Base-by-base conservation (phyloP, 1,284 basidiomycete genomes). In the Trichosporon sp. region DNA sequence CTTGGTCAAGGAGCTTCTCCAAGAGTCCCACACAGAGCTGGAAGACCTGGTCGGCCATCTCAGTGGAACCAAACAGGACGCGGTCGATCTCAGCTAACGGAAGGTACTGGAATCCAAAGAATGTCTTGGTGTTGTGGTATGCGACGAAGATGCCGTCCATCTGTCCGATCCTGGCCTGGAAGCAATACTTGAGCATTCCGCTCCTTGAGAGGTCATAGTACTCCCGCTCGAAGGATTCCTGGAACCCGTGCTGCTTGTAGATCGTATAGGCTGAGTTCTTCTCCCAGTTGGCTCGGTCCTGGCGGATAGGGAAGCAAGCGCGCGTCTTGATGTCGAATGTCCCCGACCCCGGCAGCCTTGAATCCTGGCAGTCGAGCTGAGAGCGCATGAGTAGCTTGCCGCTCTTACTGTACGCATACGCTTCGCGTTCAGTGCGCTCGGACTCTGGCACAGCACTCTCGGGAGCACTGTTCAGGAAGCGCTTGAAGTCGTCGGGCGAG, bases 141-240 rank as follows among this genome's bases (percentile, higher is more conserved):
- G 94, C 91, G 31, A 97, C 87, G 71, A 99, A 87, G 27, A 96
- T 89, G 14, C 95, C 95, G 74, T 98, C 95, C 95, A 99, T 99
- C 74, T 90, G 87, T 2, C 95, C 95, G 68, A 99, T 98, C 5
- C 95, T 88, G 0, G 86, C 95, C 84, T 99, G 95, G 82, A 98
- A 91, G 71, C 86, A 90, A 80, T 95, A 99, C 82, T 98, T 98
- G 63, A 99, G 84, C 82, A 98, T 95, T 0, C 93, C 94, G 3
- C 92, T 89, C 4, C 95, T 87, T 64, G 95, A 88, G 64, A 99
- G 86, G 73, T 99, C 95, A 74, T 91, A 95, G 73, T 92, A 91
- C 77, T 95, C 93, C 69, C 86, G 84, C 78, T 96, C 93, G 69
- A 92, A 94, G 70, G 90, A 92, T 71, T 89, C 85, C 4, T 84